Percentiles rank a stretch among this genome's conserved stretches.
phyloP scores from a whole-genome alignment of 371 early-diverging fungal species.

The Nematocida parisii region DNA sequence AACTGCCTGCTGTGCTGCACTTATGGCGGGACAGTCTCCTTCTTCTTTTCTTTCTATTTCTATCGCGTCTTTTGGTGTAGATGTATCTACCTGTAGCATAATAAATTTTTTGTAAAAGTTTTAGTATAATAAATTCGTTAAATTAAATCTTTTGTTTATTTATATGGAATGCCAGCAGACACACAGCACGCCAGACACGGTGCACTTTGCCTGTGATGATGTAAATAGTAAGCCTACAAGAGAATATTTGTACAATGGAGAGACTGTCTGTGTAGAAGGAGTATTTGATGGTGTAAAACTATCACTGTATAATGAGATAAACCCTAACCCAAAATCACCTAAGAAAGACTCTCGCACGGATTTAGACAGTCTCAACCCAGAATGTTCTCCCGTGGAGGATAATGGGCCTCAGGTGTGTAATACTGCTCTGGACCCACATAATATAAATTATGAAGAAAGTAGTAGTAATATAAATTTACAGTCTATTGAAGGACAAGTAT shows the following conservation, averaged over 20 bases:
- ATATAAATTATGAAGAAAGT: background rate
- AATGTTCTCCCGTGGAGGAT: background rate
- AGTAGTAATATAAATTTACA: background rate
- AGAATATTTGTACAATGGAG: constrained; percentile 50
- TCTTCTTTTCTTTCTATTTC: background rate
- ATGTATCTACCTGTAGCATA: constrained; percentile 29
- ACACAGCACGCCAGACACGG: background rate
- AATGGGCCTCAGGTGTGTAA: background rate
- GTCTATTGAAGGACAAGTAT: background rate
- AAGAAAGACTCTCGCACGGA: background rate
- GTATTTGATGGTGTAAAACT: constrained; percentile 22
- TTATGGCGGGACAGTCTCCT: background rate
- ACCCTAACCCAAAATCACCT: background rate
- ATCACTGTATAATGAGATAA: background rate
- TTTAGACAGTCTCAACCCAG: too few relatives aligned
- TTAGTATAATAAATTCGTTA: constrained; percentile 3
- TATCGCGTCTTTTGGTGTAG: constrained; percentile 6
- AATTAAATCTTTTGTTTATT: constrained; percentile 31
- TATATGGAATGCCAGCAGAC: background rate
- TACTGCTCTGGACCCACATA: background rate
- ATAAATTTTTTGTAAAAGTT: constrained; percentile 17
- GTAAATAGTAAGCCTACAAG: background rate
- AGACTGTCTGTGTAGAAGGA: constrained; percentile 24
- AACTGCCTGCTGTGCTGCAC: background rate
- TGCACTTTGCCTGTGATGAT: background rate